Base-by-base conservation (phyloP, 768 basidiomycete species). In the Mycena vulgaris region DNA sequence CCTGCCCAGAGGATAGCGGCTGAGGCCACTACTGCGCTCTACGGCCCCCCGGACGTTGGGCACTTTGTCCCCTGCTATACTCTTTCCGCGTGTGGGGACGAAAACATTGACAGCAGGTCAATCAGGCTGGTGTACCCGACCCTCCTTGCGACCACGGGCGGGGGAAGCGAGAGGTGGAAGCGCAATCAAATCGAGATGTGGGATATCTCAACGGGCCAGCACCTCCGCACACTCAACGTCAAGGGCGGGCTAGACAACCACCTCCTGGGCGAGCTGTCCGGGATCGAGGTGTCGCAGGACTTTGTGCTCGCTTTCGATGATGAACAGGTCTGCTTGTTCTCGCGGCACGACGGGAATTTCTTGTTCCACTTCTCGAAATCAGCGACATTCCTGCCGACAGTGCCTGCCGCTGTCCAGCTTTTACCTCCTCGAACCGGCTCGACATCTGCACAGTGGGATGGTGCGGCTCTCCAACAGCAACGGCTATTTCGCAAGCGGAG, bases 331-430 rank as follows among this genome's bases (percentile, higher is more conserved):
- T 47, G 64, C 33, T 17, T 66, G 14, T 66, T 58, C 57, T 58
- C 64, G 31, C 64, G 55, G 7, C 55, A 59, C 35, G 64, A 66
- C 37, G 64, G 64, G 19, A 57, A 57, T 8, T 66, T 66, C 17
- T 17, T 66, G 16, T 59, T 49, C 35, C 55, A 66, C 25, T 49
- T 66, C 27, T 66, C 56, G 2, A 28, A 39, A n/a, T 27, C 5
- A 21, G 31, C 30, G 25, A 21, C 10, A 23, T 11, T 10, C 19
- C 30, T 25, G 1, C n/a, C 53, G 11, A 16, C 10, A 10, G 9
- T 16, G 9, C 53, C 63, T 2, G n/a, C 31, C 2, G 63, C 42
- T 4, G 31, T 48, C 1, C 63, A 65, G 25, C 52, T 65, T 14
- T 23, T 42, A 17, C 63, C 63, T 0, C 53, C 53, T 14, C 21